Evolutionary conservation across 1,284 basidiomycete genomes (phyloP).

Genomic region (Rhodotorula sp.): DNA sequence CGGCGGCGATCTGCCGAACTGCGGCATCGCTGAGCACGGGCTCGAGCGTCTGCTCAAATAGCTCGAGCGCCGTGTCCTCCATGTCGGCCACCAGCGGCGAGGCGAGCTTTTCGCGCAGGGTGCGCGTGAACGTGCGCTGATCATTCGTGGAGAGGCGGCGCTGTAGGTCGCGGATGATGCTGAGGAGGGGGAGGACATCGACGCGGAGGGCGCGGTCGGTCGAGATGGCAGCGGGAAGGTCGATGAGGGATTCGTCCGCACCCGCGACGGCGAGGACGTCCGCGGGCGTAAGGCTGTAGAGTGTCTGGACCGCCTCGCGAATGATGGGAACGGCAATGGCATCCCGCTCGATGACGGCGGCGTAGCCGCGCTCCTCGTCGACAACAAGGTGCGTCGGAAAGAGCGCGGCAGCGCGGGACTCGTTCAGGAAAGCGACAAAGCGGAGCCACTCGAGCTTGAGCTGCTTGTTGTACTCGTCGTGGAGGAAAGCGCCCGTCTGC

Average conservation of each 20-base stretch:
- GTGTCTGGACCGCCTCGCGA: constrained; percentile 34
- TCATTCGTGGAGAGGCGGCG: constrained; percentile 4
- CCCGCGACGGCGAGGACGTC: constrained; percentile 43
- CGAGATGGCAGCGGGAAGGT: constrained; percentile 43
- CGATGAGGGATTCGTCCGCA: constrained; percentile 29
- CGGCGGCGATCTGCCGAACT: constrained; percentile 17
- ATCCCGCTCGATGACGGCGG: constrained; percentile 66
- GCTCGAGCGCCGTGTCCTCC: constrained; percentile 41
- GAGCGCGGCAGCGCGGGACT: constrained; percentile 75
- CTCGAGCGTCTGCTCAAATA: constrained; percentile 48
- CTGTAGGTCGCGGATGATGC: constrained; percentile 18
- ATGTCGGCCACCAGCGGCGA: constrained; percentile 27
- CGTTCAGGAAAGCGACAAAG: constrained; percentile 81
- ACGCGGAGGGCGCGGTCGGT: constrained; percentile 42
- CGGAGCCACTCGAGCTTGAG: constrained; percentile 91
- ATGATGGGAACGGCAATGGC: constrained; percentile 62
- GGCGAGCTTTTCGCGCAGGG: constrained; percentile 27
- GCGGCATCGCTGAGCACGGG: constrained; percentile 40
- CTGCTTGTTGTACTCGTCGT: constrained; percentile 76
- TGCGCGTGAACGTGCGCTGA: constrained; percentile 35
- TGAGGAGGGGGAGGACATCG: constrained; percentile 44
- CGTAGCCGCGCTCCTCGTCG: constrained; percentile 73
- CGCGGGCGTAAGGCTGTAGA: constrained; percentile 33
- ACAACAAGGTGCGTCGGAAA: constrained; percentile 57
- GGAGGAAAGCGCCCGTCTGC: constrained; percentile 73